Base-by-base conservation (phyloP, 2,329 filamentous ascomycete genomes). In the Aspergillus tanneri region DNA sequence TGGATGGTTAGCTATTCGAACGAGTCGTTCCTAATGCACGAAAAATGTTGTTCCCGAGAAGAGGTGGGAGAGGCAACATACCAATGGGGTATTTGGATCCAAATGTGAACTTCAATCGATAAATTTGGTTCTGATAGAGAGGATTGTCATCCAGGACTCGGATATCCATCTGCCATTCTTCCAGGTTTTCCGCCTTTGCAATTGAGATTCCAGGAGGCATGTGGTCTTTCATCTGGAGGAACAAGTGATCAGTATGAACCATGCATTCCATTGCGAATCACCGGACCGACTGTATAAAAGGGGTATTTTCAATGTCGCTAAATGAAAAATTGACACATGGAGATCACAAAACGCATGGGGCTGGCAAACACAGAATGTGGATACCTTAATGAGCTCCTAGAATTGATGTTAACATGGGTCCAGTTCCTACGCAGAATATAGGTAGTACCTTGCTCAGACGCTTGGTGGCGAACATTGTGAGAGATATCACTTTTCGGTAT, bases 81-180 rank as follows among this genome's bases (percentile, higher is more conserved):
- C 89, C 90, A 62, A 99, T 99, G 12, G 93, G 93, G 66, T 99
- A 99, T 58, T 82, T 83, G 24, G 80, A 77, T 52, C 83, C 84
- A 70, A 99, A 99, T 40, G 80, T 85, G 70, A 99, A 96, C 65
- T 90, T 90, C 45, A 99, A 76, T 18, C 92, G 82, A 72, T 89
- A 97, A 19, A 76, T 85, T 66, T 97, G 80, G 65, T 83, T 80
- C 43, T 81, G 73, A 72, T 99, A 99, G 39, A 99, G 73, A 2
- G 92, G 92, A 65, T 99, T 99, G 49, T 81, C 75, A 69, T 97
- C 93, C 32, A 97, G 81, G 43, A 99, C 92, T 58, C 81, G 77
- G 45, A 99, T 95, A 67, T 99, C 95, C 73, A 97, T 84, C 42
- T 85, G 77, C 95, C 93, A 99, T 74, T 93, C 86, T 63, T 89